Evolutionary conservation across 768 basidiomycete species (phyloP), one percentile per base, ranked within the genome.

Genomic region (Amanita brunnescens): DNA sequence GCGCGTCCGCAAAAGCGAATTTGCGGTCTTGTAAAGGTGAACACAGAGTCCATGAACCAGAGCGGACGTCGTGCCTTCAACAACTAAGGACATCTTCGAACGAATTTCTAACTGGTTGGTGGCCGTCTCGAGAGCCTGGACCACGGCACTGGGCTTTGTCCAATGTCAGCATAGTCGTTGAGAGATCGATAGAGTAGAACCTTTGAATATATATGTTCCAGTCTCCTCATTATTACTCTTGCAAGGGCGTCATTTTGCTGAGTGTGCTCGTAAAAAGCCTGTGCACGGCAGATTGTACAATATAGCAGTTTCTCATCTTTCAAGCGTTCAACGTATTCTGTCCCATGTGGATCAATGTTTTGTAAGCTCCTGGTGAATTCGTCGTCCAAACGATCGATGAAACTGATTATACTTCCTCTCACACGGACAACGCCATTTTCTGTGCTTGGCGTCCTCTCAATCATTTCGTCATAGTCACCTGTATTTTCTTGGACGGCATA

Each of bases 191-290:
- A 9, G 35, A 34, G 2, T 33, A 32, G 34, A 54, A 94, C 93
- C 84, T 99, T 98, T 34, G 90, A 93, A 68, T 99, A 98, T 45
- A 99, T 92, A 64, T 98, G 96, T 65, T 99, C 96, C 54, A 99
- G 70, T 38, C 96, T 82, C 58, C 96, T 81, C 87, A 98, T 94
- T 50, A 97, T 77, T 33, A 94, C 90, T 37, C 95, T 80, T 34
- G 85, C 83, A 38, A 91, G 77, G 18, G 88, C 83, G 34, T 96
- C 93, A 34, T 75, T 70, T 66, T 86, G 83, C 23, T 75, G 71
- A 14, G 82, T 85, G 59, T 77, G 79, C 72, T 96, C 93, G 67
- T 95, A 98, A 62, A 92, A 85, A 8, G 85, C 80, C 67, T 97
- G 91, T 0, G 93, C 87, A 46, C 89, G 87, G 66, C 90, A 91